A percentile compares a stretch with the other conserved stretches of the same genome.
Conservation (phyloP, 2,329 filamentous ascomycete genomes). For the Myotisia sp. region DNA sequence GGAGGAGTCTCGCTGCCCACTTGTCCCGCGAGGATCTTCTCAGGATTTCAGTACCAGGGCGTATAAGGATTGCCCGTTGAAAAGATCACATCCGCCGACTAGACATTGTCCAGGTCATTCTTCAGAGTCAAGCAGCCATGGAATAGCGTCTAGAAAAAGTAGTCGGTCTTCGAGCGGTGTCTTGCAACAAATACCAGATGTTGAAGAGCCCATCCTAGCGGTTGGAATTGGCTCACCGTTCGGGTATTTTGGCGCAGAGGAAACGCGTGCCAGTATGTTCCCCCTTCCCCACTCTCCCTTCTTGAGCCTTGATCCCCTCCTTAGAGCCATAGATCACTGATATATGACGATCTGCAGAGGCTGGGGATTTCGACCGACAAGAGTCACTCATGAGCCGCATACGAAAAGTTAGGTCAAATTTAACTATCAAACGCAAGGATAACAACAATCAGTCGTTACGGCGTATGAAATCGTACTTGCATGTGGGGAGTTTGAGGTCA, state of each 20-base stretch:
- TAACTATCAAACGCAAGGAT: slow-evolving; percentile 15
- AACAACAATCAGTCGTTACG: slow-evolving; percentile 18
- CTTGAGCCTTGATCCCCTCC: not conserved
- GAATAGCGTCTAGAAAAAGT: slow-evolving; percentile 10
- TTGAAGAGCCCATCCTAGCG: no score
- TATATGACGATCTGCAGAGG: no score
- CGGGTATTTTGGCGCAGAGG: no score
- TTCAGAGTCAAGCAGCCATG: slow-evolving; percentile 8
- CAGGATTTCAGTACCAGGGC: slow-evolving; percentile 2
- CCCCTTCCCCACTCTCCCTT: no score
- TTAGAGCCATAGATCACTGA: no score
- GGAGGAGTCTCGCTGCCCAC: not conserved
- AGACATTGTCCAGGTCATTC: not conserved
- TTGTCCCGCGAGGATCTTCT: slow-evolving; percentile 4
- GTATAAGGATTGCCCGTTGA: not conserved
- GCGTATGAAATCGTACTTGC: slow-evolving; percentile 28
- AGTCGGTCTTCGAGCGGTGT: no score
- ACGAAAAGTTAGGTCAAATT: slow-evolving; percentile 23
- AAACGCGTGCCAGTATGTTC: no score
- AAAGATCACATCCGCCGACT: not conserved
- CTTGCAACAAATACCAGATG: no score
- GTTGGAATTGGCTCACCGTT: no score
- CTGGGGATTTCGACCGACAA: not conserved
- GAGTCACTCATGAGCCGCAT: slow-evolving; percentile 17
- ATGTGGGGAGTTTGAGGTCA: not conserved